Conservation (phyloP, 352 stramenopile genomes). For the Phytophthora litchii region DNA sequence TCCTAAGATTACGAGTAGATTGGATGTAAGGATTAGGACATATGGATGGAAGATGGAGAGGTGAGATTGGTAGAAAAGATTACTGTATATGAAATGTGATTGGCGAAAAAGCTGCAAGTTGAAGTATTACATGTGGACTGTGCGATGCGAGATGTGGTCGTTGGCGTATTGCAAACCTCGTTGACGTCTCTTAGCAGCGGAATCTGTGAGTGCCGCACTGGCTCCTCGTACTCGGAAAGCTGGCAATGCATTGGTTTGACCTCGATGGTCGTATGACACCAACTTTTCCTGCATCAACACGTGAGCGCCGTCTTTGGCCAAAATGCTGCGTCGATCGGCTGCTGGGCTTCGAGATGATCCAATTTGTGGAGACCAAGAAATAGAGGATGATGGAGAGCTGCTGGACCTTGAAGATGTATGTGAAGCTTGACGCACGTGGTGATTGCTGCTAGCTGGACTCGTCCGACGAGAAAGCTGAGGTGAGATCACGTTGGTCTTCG, state of each 20-base stretch:
- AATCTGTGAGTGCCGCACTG: constrained; percentile 34
- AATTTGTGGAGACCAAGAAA: constrained; percentile 17
- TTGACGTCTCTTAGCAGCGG: constrained; percentile 44
- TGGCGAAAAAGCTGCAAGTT: constrained; percentile 18
- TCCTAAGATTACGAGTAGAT: constrained; percentile 3
- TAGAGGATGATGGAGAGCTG: constrained; percentile 14
- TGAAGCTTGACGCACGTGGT: constrained; percentile 7
- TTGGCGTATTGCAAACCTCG: constrained; percentile 41
- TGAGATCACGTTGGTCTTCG: not conserved
- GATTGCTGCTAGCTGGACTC: constrained; percentile 2
- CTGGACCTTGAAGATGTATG: constrained; percentile 11
- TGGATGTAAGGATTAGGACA: not conserved
- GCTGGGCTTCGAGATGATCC: constrained; percentile 15
- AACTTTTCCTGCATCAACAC: constrained; percentile 64
- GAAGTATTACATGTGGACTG: constrained; percentile 29
- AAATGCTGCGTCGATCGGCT: constrained; percentile 46
- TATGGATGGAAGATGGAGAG: not conserved
- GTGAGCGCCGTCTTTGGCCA: constrained; percentile 52
- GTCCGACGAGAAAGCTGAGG: not conserved
- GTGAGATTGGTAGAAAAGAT: constrained; percentile 15
- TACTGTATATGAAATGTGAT: not conserved
- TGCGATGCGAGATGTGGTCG: constrained; percentile 33
- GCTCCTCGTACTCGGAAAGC: constrained; percentile 50
- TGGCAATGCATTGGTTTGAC: constrained; percentile 27
- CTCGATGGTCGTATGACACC: constrained; percentile 45